Conservation (phyloP, 2,329 filamentous ascomycete species). For the Teratosphaeria zuluensis region DNA sequence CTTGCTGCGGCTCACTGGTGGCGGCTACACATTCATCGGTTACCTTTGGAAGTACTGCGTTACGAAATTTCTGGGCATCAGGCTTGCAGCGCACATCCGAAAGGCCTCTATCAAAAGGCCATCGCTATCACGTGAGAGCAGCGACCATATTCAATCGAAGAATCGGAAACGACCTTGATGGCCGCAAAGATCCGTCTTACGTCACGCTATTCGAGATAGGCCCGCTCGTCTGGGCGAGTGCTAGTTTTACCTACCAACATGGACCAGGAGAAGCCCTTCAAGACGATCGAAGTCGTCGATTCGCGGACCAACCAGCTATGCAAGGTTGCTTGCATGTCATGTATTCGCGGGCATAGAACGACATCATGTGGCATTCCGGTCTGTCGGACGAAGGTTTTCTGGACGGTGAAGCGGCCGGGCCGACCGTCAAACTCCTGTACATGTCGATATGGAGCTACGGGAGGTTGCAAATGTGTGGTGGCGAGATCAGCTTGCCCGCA, state of each 20-base stretch:
- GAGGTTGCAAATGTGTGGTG: slow-evolving; percentile 26
- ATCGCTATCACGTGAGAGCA: not conserved
- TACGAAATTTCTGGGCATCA: not conserved
- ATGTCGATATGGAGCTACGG: slow-evolving; percentile 22
- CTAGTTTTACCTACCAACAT: slow-evolving; percentile 1
- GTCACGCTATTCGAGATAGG: not conserved
- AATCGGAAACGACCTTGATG: not conserved
- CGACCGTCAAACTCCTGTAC: slow-evolving; percentile 26
- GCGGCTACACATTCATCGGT: not conserved
- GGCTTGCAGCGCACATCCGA: not conserved
- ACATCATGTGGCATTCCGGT: slow-evolving; percentile 26
- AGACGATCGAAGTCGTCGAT: slow-evolving; percentile 27
- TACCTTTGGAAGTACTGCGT: not conserved
- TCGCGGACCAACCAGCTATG: slow-evolving; percentile 21
- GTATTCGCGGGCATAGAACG: slow-evolving; percentile 27
- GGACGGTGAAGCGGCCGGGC: slow-evolving; percentile 27
- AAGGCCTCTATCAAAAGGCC: not conserved
- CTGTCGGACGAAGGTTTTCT: slow-evolving; percentile 26
- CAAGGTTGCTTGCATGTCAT: slow-evolving; percentile 28
- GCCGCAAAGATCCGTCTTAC: not conserved
- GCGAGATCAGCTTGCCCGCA: slow-evolving; percentile 23
- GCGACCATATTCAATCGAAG: not conserved
- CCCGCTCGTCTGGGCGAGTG: not conserved
- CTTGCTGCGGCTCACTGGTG: not conserved
- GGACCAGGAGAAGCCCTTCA: slow-evolving; percentile 25